A percentile compares a stretch with the other conserved stretches of the same genome.
These are phyloP conservation scores for Colletotrichum caudatum DNA, from an alignment of 2,329 filamentous ascomycete species.

Conservation along the genomic window DNA sequence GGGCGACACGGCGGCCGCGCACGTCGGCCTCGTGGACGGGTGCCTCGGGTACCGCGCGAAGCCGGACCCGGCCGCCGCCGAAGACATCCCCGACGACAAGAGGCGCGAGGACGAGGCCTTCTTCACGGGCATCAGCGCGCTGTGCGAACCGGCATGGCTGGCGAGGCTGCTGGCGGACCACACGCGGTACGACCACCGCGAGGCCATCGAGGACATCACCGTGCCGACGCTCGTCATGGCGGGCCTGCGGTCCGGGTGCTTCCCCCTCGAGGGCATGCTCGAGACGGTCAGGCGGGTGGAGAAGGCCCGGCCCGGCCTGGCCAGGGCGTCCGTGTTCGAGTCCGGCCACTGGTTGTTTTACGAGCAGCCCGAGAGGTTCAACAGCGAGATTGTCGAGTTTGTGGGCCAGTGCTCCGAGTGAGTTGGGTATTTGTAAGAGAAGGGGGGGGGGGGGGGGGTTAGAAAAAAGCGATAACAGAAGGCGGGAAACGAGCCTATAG, in stretches of 20 bases:
- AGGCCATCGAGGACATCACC: conserved; percentile 52
- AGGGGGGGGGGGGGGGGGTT: no score
- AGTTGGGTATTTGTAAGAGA: no score
- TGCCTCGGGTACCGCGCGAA: conserved; percentile 53
- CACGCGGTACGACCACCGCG: conserved; percentile 57
- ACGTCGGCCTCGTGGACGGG: conserved; percentile 49
- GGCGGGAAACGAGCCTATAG: neutral
- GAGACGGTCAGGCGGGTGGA: conserved; percentile 51
- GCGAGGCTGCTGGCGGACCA: conserved; percentile 54
- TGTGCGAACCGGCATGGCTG: conserved; percentile 54
- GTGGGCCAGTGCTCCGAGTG: conserved; percentile 20
- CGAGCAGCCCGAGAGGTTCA: conserved; percentile 54
- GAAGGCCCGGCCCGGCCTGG: conserved; percentile 44
- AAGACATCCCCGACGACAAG: conserved; percentile 45
- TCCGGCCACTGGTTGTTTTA: conserved; percentile 57
- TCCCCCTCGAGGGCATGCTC: conserved; percentile 52
- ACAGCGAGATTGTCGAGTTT: conserved; percentile 47
- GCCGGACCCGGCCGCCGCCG: conserved; percentile 44
- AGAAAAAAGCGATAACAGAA: neutral
- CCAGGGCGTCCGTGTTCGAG: conserved; percentile 49
- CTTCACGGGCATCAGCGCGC: conserved; percentile 50
- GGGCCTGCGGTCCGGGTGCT: conserved; percentile 53
- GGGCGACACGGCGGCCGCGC: conserved; percentile 43
- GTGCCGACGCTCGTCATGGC: conserved; percentile 53
- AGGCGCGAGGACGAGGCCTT: conserved; percentile 50